These are phyloP conservation scores for Mycena galopus DNA, from an alignment of 768 basidiomycete genomes.

Conservation along the genomic window DNA sequence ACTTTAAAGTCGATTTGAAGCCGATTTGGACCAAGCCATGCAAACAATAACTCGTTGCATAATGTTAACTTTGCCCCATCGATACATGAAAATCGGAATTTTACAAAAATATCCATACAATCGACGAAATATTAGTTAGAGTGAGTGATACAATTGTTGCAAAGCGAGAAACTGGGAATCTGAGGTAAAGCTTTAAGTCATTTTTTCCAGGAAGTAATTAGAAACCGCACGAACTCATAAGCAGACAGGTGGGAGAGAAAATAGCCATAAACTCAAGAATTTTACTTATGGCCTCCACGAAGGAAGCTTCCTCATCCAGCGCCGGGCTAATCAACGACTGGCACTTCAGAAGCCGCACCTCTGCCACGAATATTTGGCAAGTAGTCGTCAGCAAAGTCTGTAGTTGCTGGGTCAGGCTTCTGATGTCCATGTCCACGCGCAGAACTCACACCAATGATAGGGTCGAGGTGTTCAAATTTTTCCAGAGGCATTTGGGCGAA, in stretches of 20 bases:
- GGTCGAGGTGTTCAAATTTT: not conserved
- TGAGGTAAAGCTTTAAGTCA: too few species aligned
- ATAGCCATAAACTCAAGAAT: not conserved
- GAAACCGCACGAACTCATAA: not conserved
- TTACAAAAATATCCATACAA: too few species aligned
- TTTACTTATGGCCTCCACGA: not conserved
- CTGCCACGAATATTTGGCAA: not conserved
- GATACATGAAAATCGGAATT: too few species aligned
- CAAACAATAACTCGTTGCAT: too few species aligned
- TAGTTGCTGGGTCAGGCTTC: too few species aligned
- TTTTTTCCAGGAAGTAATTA: too few species aligned
- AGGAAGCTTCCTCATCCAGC: not conserved
- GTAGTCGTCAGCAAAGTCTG: not conserved
- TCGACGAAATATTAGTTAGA: too few species aligned
- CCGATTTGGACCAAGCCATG: too few species aligned
- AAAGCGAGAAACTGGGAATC: too few species aligned
- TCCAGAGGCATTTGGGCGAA: not conserved
- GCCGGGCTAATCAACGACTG: not conserved
- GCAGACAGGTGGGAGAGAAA: not conserved
- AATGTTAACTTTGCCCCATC: too few species aligned
- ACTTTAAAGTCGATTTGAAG: too few species aligned
- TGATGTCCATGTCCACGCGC: not conserved
- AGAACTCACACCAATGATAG: not conserved
- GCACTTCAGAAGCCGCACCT: not conserved
- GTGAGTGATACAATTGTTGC: too few species aligned